These are phyloP conservation scores for Mycena citricolor DNA, from an alignment of 1,284 basidiomycete genomes.

Conservation along the genomic window DNA sequence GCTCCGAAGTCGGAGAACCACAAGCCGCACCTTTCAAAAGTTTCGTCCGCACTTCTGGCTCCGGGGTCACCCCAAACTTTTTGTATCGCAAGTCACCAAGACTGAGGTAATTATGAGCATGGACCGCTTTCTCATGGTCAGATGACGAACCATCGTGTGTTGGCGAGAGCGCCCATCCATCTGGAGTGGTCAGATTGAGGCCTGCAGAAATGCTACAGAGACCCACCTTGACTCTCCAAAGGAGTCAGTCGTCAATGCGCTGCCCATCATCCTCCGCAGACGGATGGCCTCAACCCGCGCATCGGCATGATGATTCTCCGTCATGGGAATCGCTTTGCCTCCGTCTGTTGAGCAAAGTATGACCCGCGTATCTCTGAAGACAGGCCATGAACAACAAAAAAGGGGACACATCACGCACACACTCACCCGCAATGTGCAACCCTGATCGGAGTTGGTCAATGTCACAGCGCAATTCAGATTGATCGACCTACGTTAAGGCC, in stretches of 20 bases:
- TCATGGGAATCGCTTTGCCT: constrained; percentile 77
- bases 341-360: constrained; percentile 76
- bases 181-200: constrained; percentile 35
- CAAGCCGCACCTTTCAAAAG: constrained; percentile 65
- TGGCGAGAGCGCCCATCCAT: constrained; percentile 96
- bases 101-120: constrained; percentile 41
- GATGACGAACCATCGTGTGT: constrained; percentile 77
- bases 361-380: constrained; percentile 81
- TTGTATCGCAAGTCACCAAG: constrained; percentile 93
- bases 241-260: constrained; percentile 88
- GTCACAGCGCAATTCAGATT: background rate
- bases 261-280: constrained; percentile 87
- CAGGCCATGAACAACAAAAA: constrained; percentile 15
- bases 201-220: constrained; percentile 6
- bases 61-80: constrained; percentile 88
- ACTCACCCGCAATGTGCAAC: constrained; percentile 89
- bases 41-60: constrained; percentile 87
- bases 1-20: background rate
- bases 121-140: background rate
- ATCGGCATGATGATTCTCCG: constrained; percentile 92
- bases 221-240: constrained; percentile 88
- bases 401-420: constrained; percentile 2
- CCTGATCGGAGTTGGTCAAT: constrained; percentile 5
- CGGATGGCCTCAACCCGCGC: constrained; percentile 82
- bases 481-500: constrained; percentile 52